Base-by-base conservation (phyloP, 2,329 filamentous ascomycete genomes). In the Cercospora sp. region DNA sequence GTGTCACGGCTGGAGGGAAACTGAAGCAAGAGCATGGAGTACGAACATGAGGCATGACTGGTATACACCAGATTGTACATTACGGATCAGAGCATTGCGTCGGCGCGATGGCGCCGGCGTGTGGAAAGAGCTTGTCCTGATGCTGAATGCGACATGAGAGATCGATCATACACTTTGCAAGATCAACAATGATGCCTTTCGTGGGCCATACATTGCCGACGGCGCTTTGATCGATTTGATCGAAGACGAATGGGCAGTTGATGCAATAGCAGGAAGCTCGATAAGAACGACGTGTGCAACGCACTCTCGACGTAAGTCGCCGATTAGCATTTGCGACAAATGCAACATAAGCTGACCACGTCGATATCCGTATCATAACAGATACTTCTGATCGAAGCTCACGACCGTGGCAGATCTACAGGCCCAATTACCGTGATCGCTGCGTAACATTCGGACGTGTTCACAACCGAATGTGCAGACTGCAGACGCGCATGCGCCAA, bases 1-100 rank as follows among this genome's bases (percentile, higher is more conserved):
- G 95, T 99, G 69, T 91, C 91, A 79, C 89, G 94, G 79, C 87
- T 96, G 69, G 83, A 83, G 53, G 82, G 81, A 62, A 85, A 85
- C 75, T 85, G 72, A 60, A 66, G 23, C 33, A 63, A 18, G 48
- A 58, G 69, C 18, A 62, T 64, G 48, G 31, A 66, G 33, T 36
- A 57, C 30, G 53, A 51, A 16, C 9, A 69, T 30, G 65, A 60
- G 59, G 66, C 60, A 66, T 64, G 65, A 67, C 30, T 55, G 64
- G 66, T 30, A 9, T 31, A 55, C 53, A 60, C 26, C 42, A 55
- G 63, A 59, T 20, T 71, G 71, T 71, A 72, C 63, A 68, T 65
- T 72, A 70, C 55, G 66, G 65, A 65, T 40, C 48, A 60, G 63
- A 69, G 71, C 71, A 71, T 71, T 62, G 67, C 66, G 63, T 58